Base-by-base conservation (phyloP, 177 flowering plant genomes). In the Tripterygium wilfordii region DNA sequence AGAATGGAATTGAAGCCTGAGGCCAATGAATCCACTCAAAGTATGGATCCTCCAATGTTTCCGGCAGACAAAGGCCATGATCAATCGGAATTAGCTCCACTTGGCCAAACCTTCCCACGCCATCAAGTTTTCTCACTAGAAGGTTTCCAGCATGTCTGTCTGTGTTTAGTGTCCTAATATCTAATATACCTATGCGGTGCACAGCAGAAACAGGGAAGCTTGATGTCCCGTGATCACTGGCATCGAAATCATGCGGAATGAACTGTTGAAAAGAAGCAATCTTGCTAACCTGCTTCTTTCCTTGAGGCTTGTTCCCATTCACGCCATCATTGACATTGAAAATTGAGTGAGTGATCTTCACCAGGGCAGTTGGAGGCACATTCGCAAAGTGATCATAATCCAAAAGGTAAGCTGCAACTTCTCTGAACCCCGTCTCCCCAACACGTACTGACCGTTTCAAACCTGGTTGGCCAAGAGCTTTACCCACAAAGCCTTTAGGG, bases 1-100 rank as follows among this genome's bases (percentile, higher is more conserved):
- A 69, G 48, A 83, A 83, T 5, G 90, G 86, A 43, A 83, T 80
- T 21, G 90, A 83, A 24, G 90, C 75, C 40, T 83, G 90, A 43
- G 90, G 86, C 90, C 90, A 83, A 58, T 83, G 90, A 42, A 83
- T 74, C 90, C 90, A 83, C 61, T 83, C 90, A 55, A 80, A 80
- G 48, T 79, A 83, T 3, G 90, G 90, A 38, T 83, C 90, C 63
- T 83, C 90, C 67, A 83, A 57, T 28, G 70, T 58, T 61, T 88
- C 90, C 3, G 90, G 92, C 55, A 80, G 53, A 62, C 94, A 73
- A 30, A 79, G 84, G 25, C 88, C 96, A 49, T 80, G 94, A 64
- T 80, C 96, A 51, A 88, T 79, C 1, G 85, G 90, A 67, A 83
- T 68, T 36, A 83, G 78, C 45, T 83, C 90, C 48, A 80, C 83